Conservation (phyloP, 495 filamentous ascomycete species). For the Penicillium argentinense region DNA sequence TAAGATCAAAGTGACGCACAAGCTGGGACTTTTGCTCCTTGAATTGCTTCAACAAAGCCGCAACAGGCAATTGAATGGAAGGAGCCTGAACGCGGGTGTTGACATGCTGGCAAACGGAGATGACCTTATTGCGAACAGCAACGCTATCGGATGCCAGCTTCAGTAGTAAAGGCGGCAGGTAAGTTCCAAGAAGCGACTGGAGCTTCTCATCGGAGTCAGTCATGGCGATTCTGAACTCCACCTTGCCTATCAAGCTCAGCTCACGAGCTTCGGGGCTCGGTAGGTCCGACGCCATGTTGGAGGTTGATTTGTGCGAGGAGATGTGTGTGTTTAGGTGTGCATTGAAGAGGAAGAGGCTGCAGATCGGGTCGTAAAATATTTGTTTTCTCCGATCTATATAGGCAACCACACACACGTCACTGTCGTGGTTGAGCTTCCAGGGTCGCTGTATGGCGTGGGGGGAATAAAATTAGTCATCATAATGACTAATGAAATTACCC, state of each 20-base stretch:
- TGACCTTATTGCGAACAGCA: constrained; percentile 80
- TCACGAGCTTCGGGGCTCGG: constrained; percentile 67
- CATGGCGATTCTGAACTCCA: constrained; percentile 86
- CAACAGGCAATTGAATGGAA: constrained; percentile 80
- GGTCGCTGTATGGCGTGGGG: constrained; percentile 1
- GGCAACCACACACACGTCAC: constrained; percentile 29
- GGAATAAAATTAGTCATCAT: too few species aligned
- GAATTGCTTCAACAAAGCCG: constrained; percentile 82
- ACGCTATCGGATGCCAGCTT: constrained; percentile 80
- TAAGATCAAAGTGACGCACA: constrained; percentile 83
- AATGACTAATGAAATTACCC: too few species aligned
- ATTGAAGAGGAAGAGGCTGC: constrained; percentile 4
- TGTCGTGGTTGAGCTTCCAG: background rate
- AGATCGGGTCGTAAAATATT: background rate
- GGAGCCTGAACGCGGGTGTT: constrained; percentile 68
- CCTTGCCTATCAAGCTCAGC: constrained; percentile 82
- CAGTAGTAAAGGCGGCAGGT: constrained; percentile 77
- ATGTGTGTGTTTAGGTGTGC: background rate
- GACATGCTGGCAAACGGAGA: constrained; percentile 73
- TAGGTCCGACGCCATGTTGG: constrained; percentile 40
- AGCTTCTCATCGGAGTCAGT: constrained; percentile 82
- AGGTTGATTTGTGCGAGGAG: background rate
- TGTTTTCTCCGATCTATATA: background rate
- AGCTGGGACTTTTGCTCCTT: constrained; percentile 72
- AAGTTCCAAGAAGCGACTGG: constrained; percentile 70